Evolutionary conservation across 805 yeast genomes (phyloP).

Genomic region (Saccharomycopsis lassenensis): DNA sequence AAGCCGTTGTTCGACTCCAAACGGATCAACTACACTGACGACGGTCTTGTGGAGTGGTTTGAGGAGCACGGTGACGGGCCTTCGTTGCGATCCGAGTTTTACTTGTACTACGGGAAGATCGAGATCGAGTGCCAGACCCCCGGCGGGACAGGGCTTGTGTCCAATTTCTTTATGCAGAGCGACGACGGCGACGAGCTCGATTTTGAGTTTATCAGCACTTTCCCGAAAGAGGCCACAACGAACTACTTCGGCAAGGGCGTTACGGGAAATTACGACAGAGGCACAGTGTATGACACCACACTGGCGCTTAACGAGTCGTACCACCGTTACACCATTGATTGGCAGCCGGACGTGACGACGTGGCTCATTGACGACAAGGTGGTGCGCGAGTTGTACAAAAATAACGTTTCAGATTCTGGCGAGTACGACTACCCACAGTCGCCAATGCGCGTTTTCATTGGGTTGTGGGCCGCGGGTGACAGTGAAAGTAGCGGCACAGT

Average conservation of each 20-base stretch:
- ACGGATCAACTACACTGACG: slow-evolving; percentile 22
- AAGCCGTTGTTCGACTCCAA: slow-evolving; percentile 13
- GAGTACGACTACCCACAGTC: slow-evolving; percentile 49
- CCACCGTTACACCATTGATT: slow-evolving; percentile 57
- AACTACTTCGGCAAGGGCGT: slow-evolving; percentile 56
- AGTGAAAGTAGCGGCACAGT: slow-evolving; percentile 41
- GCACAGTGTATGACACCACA: slow-evolving; percentile 37
- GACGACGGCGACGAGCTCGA: slow-evolving; percentile 70
- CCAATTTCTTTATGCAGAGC: slow-evolving; percentile 49
- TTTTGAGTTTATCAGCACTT: slow-evolving; percentile 60
- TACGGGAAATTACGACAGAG: slow-evolving; percentile 53
- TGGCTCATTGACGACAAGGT: slow-evolving; percentile 52
- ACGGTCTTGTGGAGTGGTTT: slow-evolving; percentile 42
- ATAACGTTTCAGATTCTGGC: slow-evolving; percentile 44
- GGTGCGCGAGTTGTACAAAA: slow-evolving; percentile 40
- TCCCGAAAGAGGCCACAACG: slow-evolving; percentile 45
- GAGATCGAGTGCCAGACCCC: slow-evolving; percentile 52
- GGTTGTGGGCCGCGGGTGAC: slow-evolving; percentile 44
- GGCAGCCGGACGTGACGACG: slow-evolving; percentile 41
- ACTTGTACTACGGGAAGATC: slow-evolving; percentile 62
- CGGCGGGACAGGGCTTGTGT: slow-evolving; percentile 50
- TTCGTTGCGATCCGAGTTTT: slow-evolving; percentile 47
- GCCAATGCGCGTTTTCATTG: slow-evolving; percentile 41
- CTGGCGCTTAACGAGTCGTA: slow-evolving; percentile 37
- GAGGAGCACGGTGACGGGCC: slow-evolving; percentile 49